phyloP scores from a whole-genome alignment of 2,329 filamentous ascomycete species.

The Cercospora citrullina region DNA sequence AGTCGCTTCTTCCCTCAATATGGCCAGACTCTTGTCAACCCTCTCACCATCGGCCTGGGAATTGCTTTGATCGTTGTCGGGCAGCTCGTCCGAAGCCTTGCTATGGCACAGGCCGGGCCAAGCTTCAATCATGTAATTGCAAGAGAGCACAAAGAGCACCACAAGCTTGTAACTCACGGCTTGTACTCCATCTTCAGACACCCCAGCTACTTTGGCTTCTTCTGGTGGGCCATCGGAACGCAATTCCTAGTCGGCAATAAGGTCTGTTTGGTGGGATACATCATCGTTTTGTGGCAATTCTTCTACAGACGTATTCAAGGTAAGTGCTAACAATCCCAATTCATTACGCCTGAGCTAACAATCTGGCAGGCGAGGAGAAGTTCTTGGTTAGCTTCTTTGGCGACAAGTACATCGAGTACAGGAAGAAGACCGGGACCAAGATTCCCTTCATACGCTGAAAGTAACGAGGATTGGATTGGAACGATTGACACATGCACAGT shows the following conservation, averaged over 20 bases:
- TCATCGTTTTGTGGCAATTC: slow-evolving; percentile 78
- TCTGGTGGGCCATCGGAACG: slow-evolving; percentile 96
- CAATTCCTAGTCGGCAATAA: slow-evolving; percentile 86
- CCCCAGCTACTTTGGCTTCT: slow-evolving; percentile 96
- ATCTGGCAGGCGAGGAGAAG: slow-evolving; percentile 67
- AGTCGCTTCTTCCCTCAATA: slow-evolving; percentile 41
- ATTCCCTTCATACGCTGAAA: slow-evolving; percentile 69
- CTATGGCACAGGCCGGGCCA: slow-evolving; percentile 84
- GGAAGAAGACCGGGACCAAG: slow-evolving; percentile 67
- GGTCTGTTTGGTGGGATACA: slow-evolving; percentile 73
- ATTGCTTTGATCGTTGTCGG: slow-evolving; percentile 66
- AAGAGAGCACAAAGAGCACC: slow-evolving; percentile 64
- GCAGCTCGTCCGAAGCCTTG: slow-evolving; percentile 73
- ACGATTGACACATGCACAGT: neutral
- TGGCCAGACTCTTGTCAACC: slow-evolving; percentile 48
- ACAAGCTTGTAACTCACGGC: slow-evolving; percentile 79
- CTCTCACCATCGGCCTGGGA: slow-evolving; percentile 55
- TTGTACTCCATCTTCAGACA: slow-evolving; percentile 77
- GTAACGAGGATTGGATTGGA: neutral
- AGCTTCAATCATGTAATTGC: slow-evolving; percentile 91
- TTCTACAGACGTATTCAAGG: slow-evolving; percentile 70
- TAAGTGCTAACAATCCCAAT: slow-evolving; percentile 35
- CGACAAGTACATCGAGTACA: slow-evolving; percentile 75
- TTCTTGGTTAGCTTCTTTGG: slow-evolving; percentile 81
- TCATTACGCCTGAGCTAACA: slow-evolving; percentile 8